Conservation (phyloP, 1,284 basidiomycete genomes). For the Leccinum fallax region DNA sequence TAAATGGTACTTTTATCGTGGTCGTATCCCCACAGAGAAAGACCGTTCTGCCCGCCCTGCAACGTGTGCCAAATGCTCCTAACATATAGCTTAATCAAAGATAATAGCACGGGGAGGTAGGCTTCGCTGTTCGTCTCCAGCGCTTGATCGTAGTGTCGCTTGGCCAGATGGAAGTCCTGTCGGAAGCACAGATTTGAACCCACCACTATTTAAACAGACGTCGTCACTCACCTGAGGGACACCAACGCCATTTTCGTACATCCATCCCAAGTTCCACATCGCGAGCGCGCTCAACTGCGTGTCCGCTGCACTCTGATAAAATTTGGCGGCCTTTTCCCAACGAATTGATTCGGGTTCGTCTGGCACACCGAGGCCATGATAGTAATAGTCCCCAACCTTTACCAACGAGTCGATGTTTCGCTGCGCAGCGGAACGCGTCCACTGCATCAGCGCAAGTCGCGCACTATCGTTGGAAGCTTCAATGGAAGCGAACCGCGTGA, state of each 20-base stretch:
- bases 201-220: background rate
- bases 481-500: slow-evolving; percentile 67
- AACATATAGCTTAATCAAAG: slow-evolving; percentile 80
- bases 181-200: background rate
- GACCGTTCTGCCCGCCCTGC: slow-evolving; percentile 65
- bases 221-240: slow-evolving; percentile 68
- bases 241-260: slow-evolving; percentile 97
- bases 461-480: slow-evolving; percentile 79
- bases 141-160: slow-evolving; percentile 93
- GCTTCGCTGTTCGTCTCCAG: slow-evolving; percentile 87
- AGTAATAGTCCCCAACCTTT: slow-evolving; percentile 97
- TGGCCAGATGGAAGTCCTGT: slow-evolving; percentile 95
- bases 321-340: slow-evolving; percentile 87
- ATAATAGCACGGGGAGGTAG: slow-evolving; percentile 84
- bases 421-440: slow-evolving; percentile 93
- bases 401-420: slow-evolving; percentile 94
- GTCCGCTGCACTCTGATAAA: slow-evolving; percentile 92
- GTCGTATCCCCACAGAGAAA: slow-evolving; percentile 61
- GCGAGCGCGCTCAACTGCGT: slow-evolving; percentile 91
- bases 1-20: slow-evolving; percentile 44
- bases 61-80: slow-evolving; percentile 85
- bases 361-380: slow-evolving; percentile 79
- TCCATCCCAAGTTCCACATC: slow-evolving; percentile 99
- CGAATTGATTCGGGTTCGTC: slow-evolving; percentile 61
- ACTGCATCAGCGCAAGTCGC: slow-evolving; percentile 83